Evolutionary conservation across 768 basidiomycete genomes (phyloP), one percentile per base, ranked within the genome.

Genomic region (Dacryopinax spathularia): DNA sequence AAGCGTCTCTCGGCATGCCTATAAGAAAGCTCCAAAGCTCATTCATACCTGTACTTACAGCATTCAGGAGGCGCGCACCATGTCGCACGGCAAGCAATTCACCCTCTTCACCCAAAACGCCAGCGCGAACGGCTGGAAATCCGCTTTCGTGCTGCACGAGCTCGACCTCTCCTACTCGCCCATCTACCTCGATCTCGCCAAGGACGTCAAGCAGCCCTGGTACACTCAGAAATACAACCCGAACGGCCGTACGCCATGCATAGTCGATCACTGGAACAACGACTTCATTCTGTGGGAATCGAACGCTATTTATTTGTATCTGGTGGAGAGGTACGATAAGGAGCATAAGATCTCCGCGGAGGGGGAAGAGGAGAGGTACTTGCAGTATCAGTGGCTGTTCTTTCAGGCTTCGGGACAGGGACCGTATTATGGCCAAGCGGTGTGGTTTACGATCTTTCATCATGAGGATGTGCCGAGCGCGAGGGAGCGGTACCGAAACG

Each of bases 401-500:
- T 65, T 62, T 33, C 64, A 65, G 60, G 64, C 64, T 2, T 65
- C 64, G 15, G 60, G 60, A 20, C 64, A 65, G 29, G 64, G 64
- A 12, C 64, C 64, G 34, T 62, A 60, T 20, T 65, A 61, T 37
- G 64, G 64, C 20, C n/a, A 62, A 27, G 33, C 3, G n/a, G 34
- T 37, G 65, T 73, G 72, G 72, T 73, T 73, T 69, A 34, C 48
- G 61, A 29, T 60, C 16, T 69, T 64, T 67, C 72, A 73, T 64
- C 65, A 67, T 7, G 73, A 72, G 68, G 68, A 72, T 66, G 27
- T 73, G 35, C 72, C 69, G 25, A 66, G 66, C 65, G 73, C 71
- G 33, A 63, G 72, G 39, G 69, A 71, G 64, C 69, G 73, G 22
- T 73, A 73, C 70, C 65, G 66, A 60, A 70, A 71, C 43, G 73